Evolutionary conservation across 2,329 filamentous ascomycete species (phyloP).

Genomic region (Bipolaris sorokiniana): DNA sequence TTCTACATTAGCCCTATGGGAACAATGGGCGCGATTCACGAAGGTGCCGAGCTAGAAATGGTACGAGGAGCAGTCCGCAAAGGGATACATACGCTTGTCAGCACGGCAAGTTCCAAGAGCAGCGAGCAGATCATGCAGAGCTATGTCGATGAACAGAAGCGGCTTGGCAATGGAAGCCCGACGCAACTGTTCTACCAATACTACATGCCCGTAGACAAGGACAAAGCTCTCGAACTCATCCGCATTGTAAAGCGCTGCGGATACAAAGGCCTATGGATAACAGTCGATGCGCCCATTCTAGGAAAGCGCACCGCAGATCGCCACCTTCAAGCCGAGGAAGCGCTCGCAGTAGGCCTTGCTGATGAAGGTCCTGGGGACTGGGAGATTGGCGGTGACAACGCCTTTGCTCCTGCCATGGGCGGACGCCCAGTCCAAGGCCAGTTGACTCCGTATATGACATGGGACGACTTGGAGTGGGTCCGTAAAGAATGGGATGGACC

Average conservation of each 20-base stretch:
- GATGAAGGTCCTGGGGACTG: conserved; percentile 57
- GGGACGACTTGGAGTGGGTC: conserved; percentile 56
- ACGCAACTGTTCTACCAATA: conserved; percentile 45
- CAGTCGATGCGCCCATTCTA: conserved; percentile 45
- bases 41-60: conserved; percentile 47
- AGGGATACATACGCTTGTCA: conserved; percentile 46
- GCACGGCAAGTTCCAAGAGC: conserved; percentile 42
- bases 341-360: conserved; percentile 57
- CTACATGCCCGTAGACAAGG: conserved; percentile 45
- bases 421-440: conserved; percentile 46
- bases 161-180: conserved; percentile 34
- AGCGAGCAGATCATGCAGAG: conserved; percentile 44
- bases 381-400: conserved; percentile 61
- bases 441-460: conserved; percentile 56
- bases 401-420: conserved; percentile 64
- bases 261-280: conserved; percentile 47
- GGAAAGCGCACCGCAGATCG: conserved; percentile 47
- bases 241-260: conserved; percentile 39
- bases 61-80: conserved; percentile 44
- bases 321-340: conserved; percentile 56
- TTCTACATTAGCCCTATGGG: conserved; percentile 52
- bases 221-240: conserved; percentile 43
- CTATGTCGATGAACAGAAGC: conserved; percentile 33
- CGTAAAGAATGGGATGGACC: conserved; percentile 49
- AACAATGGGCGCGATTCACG: conserved; percentile 44